Conservation (phyloP, 2,329 filamentous ascomycete species). For the Apiospora kogelbergensis region DNA sequence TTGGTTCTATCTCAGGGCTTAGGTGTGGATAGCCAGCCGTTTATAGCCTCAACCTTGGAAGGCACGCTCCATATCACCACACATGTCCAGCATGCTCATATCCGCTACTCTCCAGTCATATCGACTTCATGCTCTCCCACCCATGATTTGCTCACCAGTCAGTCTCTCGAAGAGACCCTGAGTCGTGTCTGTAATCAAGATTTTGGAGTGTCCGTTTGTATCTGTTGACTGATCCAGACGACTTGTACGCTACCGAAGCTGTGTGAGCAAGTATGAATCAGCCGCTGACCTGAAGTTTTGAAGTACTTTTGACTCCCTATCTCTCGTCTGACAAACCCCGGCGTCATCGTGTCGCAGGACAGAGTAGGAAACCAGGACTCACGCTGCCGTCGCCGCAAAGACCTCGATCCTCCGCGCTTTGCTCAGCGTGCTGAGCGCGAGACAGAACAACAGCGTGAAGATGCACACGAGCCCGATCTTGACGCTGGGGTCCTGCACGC, state of each 20-base stretch:
- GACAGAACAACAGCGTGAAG: slow-evolving; percentile 11
- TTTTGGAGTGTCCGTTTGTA: background rate
- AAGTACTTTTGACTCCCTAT: background rate
- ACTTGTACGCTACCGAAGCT: slow-evolving; percentile 11
- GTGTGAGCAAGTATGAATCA: background rate
- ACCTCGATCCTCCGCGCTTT: slow-evolving; percentile 13
- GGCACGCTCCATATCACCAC: background rate
- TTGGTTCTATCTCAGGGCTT: no score
- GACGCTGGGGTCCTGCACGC: background rate
- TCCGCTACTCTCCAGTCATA: background rate
- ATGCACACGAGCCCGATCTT: slow-evolving; percentile 12
- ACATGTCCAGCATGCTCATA: background rate
- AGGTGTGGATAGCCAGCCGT: no score
- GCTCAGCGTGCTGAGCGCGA: slow-evolving; percentile 10
- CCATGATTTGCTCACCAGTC: background rate
- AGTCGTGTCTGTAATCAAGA: no score
- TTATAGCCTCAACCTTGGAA: background rate
- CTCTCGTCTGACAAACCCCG: no score
- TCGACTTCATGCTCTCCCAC: no score
- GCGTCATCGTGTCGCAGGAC: no score
- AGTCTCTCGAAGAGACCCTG: no score
- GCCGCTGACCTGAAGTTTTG: background rate
- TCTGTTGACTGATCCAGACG: slow-evolving; percentile 10
- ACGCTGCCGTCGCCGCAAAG: slow-evolving; percentile 13
- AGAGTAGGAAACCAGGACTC: background rate